Conservation (phyloP, 2,329 filamentous ascomycete genomes). For the Aspergillus chevalieri region DNA sequence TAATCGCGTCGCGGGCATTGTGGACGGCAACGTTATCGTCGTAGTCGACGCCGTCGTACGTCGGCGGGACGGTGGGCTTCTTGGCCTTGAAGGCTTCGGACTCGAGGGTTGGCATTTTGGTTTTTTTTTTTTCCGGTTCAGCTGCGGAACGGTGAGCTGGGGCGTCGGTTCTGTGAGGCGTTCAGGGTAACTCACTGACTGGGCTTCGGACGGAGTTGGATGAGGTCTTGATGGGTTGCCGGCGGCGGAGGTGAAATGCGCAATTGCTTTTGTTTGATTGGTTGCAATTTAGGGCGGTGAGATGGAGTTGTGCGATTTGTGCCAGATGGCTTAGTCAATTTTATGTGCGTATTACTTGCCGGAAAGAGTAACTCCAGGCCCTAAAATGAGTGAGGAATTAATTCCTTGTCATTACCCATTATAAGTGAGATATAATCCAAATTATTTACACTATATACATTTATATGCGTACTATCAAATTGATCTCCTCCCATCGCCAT, state of each 20-base stretch:
- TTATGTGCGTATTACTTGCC: too few relatives aligned
- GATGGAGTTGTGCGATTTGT: neutral
- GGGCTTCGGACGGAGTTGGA: neutral
- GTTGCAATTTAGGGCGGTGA: conserved; percentile 17
- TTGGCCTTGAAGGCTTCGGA: conserved; percentile 58
- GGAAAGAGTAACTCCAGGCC: too few relatives aligned
- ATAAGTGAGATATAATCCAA: too few relatives aligned
- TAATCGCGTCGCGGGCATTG: conserved; percentile 59
- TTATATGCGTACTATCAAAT: too few relatives aligned
- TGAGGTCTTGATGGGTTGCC: conserved; percentile 6
- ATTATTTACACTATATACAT: too few relatives aligned
- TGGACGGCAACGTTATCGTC: conserved; percentile 59
- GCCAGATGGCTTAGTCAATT: neutral
- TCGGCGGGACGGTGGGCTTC: conserved; percentile 60
- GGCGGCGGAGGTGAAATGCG: conserved; percentile 7
- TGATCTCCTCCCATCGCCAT: too few relatives aligned
- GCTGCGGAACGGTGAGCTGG: neutral
- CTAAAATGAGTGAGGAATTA: neutral
- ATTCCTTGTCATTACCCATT: too few relatives aligned
- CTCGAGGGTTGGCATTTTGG: conserved; percentile 59
- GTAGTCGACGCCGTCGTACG: conserved; percentile 62
- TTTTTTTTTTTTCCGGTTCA: conserved; percentile 1
- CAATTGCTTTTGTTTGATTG: conserved; percentile 25
- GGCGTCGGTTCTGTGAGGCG: neutral
- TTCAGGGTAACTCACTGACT: neutral